Conservation (phyloP, 2,329 filamentous ascomycete genomes). For the Didymella arachidicola region DNA sequence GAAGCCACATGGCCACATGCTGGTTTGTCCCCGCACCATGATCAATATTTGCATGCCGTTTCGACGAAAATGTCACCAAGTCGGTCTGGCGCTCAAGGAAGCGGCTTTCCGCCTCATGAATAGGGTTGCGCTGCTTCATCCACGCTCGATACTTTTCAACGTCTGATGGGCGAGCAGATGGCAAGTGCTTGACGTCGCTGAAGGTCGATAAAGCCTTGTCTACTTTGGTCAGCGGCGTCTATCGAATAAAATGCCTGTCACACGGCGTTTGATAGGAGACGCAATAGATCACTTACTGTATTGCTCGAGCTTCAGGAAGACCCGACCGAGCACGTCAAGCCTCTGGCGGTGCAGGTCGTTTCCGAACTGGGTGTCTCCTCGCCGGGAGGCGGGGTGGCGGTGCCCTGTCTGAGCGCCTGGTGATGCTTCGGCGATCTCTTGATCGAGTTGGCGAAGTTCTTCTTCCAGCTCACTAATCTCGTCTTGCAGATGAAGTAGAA, state of each 20-base stretch:
- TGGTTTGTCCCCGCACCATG: slow-evolving; percentile 29
- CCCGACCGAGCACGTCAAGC: slow-evolving; percentile 67
- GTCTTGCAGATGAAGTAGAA: slow-evolving; percentile 84
- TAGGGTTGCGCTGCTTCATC: slow-evolving; percentile 62
- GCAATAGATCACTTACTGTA: slow-evolving; percentile 62
- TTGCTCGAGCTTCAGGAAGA: slow-evolving; percentile 71
- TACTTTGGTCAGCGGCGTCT: slow-evolving; percentile 21
- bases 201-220: slow-evolving; percentile 66
- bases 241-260: not conserved
- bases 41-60: slow-evolving; percentile 24
- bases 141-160: slow-evolving; percentile 64
- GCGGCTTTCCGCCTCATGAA: slow-evolving; percentile 66
- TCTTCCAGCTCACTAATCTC: slow-evolving; percentile 83
- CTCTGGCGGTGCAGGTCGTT: slow-evolving; percentile 67
- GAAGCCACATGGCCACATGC: slow-evolving; percentile 45
- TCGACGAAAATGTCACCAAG: slow-evolving; percentile 55
- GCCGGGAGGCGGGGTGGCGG: slow-evolving; percentile 64
- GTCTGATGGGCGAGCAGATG: slow-evolving; percentile 60
- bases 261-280: slow-evolving; percentile 9
- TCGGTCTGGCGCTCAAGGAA: slow-evolving; percentile 67
- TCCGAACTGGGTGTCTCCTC: slow-evolving; percentile 63
- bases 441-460: slow-evolving; percentile 74
- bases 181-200: slow-evolving; percentile 60
- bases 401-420: slow-evolving; percentile 38
- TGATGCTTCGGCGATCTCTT: slow-evolving; percentile 58